A percentile compares a stretch with the other conserved stretches of the same genome.
These are phyloP conservation scores for Achaetomium macrosporum DNA, from an alignment of 2,329 filamentous ascomycete species.

Conservation along the genomic window DNA sequence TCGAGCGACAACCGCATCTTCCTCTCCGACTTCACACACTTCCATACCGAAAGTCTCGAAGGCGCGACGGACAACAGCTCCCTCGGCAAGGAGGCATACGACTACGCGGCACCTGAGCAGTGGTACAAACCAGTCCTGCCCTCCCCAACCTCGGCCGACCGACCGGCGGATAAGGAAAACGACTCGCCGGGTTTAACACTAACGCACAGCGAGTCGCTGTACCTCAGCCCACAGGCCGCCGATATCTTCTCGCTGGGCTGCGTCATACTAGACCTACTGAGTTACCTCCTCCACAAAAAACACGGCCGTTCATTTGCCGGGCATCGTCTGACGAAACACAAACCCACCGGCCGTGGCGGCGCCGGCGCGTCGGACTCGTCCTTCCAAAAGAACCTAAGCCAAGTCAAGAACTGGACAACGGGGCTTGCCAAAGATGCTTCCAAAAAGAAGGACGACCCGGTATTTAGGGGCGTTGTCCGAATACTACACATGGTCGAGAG, in stretches of 20 bases:
- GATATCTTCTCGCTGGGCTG: constrained; percentile 71
- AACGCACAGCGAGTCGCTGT: constrained; percentile 26
- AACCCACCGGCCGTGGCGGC: constrained; percentile 50
- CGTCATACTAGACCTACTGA: constrained; percentile 65
- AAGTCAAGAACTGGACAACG: constrained; percentile 64
- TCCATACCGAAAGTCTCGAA: constrained; percentile 39
- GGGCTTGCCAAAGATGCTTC: constrained; percentile 53
- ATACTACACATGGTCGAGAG: constrained; percentile 46
- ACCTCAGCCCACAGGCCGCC: constrained; percentile 50
- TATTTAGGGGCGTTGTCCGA: constrained; percentile 47
- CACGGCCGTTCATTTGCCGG: constrained; percentile 59
- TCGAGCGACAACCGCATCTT: constrained; percentile 60
- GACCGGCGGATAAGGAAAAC: constrained; percentile 29
- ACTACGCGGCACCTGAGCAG: constrained; percentile 67
- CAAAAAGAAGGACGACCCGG: constrained; percentile 43
- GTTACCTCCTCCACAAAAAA: constrained; percentile 59
- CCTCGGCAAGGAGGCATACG: constrained; percentile 64
- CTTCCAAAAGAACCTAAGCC: constrained; percentile 65
- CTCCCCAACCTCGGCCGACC: constrained; percentile 22
- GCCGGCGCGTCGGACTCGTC: constrained; percentile 58
- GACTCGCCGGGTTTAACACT: constrained; percentile 27
- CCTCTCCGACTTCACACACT: constrained; percentile 55
- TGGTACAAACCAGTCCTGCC: constrained; percentile 39
- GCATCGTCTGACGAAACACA: constrained; percentile 61
- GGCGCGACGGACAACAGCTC: constrained; percentile 38